These are phyloP conservation scores for Proliferodiscus dingleyae DNA, from an alignment of 2,329 filamentous ascomycete species.

Conservation along the genomic window DNA sequence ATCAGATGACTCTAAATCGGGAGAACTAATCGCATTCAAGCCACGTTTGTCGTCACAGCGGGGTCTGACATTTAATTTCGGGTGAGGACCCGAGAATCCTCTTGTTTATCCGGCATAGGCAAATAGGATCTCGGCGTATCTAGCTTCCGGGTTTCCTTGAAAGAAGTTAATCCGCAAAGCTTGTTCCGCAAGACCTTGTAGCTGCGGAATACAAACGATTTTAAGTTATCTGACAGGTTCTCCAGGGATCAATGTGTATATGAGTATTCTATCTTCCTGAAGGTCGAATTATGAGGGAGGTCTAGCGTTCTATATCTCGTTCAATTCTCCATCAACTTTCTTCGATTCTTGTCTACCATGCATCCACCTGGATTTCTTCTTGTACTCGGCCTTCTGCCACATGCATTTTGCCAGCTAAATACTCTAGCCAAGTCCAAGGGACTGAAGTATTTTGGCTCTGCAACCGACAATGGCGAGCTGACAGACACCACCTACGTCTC, in stretches of 20 bases:
- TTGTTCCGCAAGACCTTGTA: not conserved
- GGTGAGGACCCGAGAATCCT: not conserved
- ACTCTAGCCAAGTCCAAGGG: conserved; percentile 50
- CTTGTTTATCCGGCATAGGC: not conserved
- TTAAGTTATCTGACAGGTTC: not conserved
- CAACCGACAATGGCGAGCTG: conserved; percentile 52
- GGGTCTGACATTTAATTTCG: no score
- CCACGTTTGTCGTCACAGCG: no score
- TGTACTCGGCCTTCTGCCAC: conserved; percentile 8
- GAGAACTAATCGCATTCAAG: no score
- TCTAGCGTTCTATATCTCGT: not conserved
- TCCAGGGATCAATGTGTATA: no score
- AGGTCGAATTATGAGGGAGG: not conserved
- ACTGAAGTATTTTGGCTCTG: conserved; percentile 51
- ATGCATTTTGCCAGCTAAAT: conserved; percentile 17
- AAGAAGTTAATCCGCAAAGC: not conserved
- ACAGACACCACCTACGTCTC: conserved; percentile 44
- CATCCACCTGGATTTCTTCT: conserved; percentile 2
- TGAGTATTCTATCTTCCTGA: not conserved
- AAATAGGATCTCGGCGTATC: not conserved
- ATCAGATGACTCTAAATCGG: not conserved
- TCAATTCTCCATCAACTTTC: not conserved
- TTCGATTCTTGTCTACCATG: conserved; percentile 1
- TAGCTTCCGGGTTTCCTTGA: not conserved
- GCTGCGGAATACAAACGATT: not conserved